Percentiles rank a stretch among this genome's conserved stretches.
Conservation (phyloP, 129 eudicot genomes). For the Flaveria trinervia region DNA sequence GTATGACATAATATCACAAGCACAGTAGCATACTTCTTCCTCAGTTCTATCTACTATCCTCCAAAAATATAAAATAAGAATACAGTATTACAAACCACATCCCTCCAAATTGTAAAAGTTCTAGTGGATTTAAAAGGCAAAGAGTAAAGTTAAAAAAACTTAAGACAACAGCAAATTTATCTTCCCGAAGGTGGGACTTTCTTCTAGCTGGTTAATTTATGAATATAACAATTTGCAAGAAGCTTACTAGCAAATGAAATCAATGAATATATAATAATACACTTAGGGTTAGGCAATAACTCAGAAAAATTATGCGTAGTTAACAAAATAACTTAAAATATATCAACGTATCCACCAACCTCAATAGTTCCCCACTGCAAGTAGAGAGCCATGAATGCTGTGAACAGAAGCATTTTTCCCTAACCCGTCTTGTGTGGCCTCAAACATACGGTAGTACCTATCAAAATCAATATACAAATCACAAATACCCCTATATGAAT, state of each 20-base stretch:
- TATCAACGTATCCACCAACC: slow-evolving; percentile 56
- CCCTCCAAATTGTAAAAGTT: slow-evolving; percentile 10
- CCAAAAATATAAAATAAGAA: background rate
- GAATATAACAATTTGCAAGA: slow-evolving; percentile 4
- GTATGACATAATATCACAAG: background rate
- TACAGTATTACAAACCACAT: background rate
- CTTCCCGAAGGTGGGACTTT: background rate
- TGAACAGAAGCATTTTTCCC: slow-evolving; percentile 96
- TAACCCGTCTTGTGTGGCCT: slow-evolving; percentile 97
- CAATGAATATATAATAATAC: background rate
- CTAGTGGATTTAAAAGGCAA: background rate
- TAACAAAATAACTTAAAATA: background rate
- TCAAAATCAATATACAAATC: slow-evolving; percentile 25
- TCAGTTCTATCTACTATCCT: background rate
- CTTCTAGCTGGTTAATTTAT: background rate
- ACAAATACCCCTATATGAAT: slow-evolving; percentile 19
- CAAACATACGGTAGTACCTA: slow-evolving; percentile 99
- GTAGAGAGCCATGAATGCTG: slow-evolving; percentile 97
- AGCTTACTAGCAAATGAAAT: slow-evolving; percentile 21
- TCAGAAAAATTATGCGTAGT: slow-evolving; percentile 6
- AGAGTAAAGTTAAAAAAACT: background rate
- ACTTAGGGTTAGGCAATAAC: background rate
- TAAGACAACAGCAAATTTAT: background rate
- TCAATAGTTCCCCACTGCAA: slow-evolving; percentile 98
- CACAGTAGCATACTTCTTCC: slow-evolving; percentile 8